A percentile compares a stretch with the other conserved stretches of the same genome.
Conservation (phyloP, 1,139 yeast species). For the Suhomyces bribrorum region DNA sequence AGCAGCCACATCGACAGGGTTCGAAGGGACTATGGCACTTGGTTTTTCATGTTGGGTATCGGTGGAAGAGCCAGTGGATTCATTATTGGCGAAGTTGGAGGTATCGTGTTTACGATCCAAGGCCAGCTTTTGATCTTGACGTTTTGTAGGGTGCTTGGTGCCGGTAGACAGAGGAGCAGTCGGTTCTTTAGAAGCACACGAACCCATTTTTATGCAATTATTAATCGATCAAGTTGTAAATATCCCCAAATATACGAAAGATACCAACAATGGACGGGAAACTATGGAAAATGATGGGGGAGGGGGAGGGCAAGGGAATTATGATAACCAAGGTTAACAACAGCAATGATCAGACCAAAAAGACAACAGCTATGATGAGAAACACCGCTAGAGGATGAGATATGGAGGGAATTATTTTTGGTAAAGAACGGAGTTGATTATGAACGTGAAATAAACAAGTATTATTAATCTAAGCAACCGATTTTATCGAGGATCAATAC, state of each 20-base stretch:
- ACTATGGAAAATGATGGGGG: too few relatives aligned
- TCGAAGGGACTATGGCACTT: conserved; percentile 8
- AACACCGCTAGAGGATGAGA: too few relatives aligned
- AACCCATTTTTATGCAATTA: conserved; percentile 24
- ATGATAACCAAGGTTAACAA: too few relatives aligned
- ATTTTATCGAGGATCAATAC: too few relatives aligned
- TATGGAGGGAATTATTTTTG: too few relatives aligned
- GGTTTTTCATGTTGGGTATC: conserved; percentile 9
- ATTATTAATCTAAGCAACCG: too few relatives aligned
- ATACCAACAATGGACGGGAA: background rate
- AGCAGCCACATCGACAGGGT: conserved; percentile 13
- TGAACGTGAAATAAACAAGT: too few relatives aligned
- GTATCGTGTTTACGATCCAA: conserved; percentile 16
- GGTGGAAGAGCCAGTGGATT: conserved; percentile 24
- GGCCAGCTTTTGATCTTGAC: conserved; percentile 15
- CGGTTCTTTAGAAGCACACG: conserved; percentile 31
- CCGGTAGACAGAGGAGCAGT: conserved; percentile 9
- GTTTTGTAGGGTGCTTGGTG: conserved; percentile 13
- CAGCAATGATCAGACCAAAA: too few relatives aligned
- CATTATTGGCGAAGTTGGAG: conserved; percentile 5
- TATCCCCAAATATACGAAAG: too few relatives aligned
- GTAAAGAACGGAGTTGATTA: too few relatives aligned
- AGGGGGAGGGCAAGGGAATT: too few relatives aligned
- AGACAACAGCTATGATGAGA: too few relatives aligned
- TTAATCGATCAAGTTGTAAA: background rate